phyloP scores from a whole-genome alignment of 129 eudicot genomes.

The Kitagawia praeruptora region DNA sequence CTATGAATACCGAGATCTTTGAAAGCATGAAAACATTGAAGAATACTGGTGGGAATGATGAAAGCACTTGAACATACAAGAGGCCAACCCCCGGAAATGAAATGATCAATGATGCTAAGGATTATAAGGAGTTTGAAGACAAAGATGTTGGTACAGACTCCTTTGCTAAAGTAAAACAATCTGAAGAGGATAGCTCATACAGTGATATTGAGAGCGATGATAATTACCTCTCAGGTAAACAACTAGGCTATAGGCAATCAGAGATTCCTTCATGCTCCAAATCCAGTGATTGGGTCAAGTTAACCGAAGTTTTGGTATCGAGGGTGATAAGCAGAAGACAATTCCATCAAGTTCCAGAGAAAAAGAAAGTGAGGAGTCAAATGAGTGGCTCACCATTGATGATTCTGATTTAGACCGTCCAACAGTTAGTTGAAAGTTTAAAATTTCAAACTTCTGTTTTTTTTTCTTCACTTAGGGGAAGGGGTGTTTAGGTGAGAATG shows the following conservation, averaged over 20 bases:
- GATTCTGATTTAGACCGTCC: conserved; percentile 44
- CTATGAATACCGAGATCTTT: not conserved
- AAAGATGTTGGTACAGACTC: conserved; percentile 13
- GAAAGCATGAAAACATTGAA: not conserved
- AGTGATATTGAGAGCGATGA: conserved; percentile 63
- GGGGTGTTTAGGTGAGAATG: not conserved
- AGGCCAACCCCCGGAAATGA: not conserved
- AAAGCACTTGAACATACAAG: not conserved
- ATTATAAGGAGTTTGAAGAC: not conserved
- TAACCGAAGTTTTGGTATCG: conserved; percentile 12
- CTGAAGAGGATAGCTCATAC: conserved; percentile 34
- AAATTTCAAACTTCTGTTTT: not conserved
- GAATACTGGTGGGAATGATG: conserved; percentile 1
- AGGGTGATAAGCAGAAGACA: conserved; percentile 16
- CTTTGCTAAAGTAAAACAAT: conserved; percentile 7
- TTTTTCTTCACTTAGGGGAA: not conserved
- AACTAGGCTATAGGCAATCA: conserved; percentile 15
- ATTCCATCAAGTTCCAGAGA: conserved; percentile 26
- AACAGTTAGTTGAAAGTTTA: conserved; percentile 13
- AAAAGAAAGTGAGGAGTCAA: conserved; percentile 61
- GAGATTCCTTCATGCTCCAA: conserved; percentile 32
- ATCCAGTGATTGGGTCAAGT: conserved; percentile 44
- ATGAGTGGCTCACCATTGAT: conserved; percentile 65
- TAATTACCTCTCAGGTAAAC: conserved; percentile 17
- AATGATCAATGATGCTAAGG: not conserved